Percentiles rank a stretch among this genome's conserved stretches.
Conservation (phyloP, 2,329 filamentous ascomycete genomes). For the Cladosporium sphaerospermum region DNA sequence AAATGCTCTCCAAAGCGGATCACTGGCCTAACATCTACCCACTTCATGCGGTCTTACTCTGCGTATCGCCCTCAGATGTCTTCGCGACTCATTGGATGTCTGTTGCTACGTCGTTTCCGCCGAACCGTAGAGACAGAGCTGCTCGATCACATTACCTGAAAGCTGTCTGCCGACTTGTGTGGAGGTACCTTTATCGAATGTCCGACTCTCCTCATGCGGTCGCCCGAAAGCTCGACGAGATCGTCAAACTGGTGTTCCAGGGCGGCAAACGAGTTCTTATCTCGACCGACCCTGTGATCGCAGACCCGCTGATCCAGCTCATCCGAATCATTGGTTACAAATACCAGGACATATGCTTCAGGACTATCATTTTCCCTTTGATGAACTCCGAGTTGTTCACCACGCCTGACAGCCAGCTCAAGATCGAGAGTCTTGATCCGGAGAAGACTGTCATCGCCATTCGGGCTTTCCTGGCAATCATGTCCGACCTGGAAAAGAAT, state of each 20-base stretch:
- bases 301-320: constrained; percentile 86
- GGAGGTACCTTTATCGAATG: constrained; percentile 83
- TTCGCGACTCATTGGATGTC: constrained; percentile 85
- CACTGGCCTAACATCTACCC: constrained; percentile 90
- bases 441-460: constrained; percentile 98
- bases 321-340: constrained; percentile 93
- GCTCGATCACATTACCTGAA: constrained; percentile 76
- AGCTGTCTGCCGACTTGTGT: constrained; percentile 81
- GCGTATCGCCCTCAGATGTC: constrained; percentile 75
- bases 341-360: constrained; percentile 88
- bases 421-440: constrained; percentile 87
- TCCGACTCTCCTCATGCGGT: constrained; percentile 64
- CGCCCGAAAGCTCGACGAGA: constrained; percentile 78
- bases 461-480: constrained; percentile 83
- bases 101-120: constrained; percentile 68
- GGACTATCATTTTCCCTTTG: constrained; percentile 85
- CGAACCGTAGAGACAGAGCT: constrained; percentile 75
- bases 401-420: constrained; percentile 57
- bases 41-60: constrained; percentile 78
- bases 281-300: constrained; percentile 74
- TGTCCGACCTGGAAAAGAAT: constrained; percentile 84
- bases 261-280: constrained; percentile 72
- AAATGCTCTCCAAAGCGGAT: constrained; percentile 84
- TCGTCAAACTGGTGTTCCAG: constrained; percentile 77
- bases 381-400: constrained; percentile 88